These are phyloP conservation scores for Pseudocercospora macadamiae DNA, from an alignment of 2,329 filamentous ascomycete species.

Conservation along the genomic window DNA sequence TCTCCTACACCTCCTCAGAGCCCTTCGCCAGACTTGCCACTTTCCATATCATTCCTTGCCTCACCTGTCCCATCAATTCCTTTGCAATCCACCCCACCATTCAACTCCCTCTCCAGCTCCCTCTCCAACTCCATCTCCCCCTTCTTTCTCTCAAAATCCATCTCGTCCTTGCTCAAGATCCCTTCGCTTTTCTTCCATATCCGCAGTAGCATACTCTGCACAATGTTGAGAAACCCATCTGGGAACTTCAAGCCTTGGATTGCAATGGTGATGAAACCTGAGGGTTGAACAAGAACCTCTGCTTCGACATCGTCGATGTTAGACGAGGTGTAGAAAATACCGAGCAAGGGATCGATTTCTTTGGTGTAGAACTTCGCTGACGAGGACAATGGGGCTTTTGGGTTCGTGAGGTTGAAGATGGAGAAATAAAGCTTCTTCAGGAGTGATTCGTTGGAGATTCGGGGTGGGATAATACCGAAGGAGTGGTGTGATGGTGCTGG, in stretches of 20 bases:
- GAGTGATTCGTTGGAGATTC: not conserved
- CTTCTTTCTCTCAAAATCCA: not conserved
- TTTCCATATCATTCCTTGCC: too few species aligned
- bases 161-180: not conserved
- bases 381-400: not conserved
- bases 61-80: too few species aligned
- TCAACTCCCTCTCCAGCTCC: conserved; percentile 1
- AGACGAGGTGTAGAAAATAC: not conserved
- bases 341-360: not conserved
- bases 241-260: not conserved
- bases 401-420: not conserved
- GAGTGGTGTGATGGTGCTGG: not conserved
- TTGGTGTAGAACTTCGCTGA: not conserved
- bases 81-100: too few species aligned
- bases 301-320: not conserved
- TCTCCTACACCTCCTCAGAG: too few species aligned
- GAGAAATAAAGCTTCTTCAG: not conserved
- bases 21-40: too few species aligned
- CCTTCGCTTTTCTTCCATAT: not conserved
- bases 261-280: not conserved
- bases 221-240: not conserved
- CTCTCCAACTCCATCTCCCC: not conserved
- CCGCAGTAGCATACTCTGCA: not conserved
- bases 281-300: not conserved
- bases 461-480: not conserved